Conservation (phyloP, 106 monocot genomes). For the Allium cepa region DNA sequence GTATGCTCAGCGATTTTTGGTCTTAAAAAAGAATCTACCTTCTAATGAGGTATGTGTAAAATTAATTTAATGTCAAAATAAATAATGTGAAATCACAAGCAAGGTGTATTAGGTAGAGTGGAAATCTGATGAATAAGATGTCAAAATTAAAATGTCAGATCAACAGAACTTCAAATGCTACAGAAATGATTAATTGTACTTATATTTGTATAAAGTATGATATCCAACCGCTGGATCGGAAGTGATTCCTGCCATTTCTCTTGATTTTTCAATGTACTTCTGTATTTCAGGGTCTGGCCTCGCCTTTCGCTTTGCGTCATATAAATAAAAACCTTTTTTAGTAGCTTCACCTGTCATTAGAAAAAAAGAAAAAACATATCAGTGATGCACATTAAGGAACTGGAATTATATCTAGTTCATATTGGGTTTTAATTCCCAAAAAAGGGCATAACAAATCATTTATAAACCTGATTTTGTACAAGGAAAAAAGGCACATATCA, state of each 20-base stretch:
- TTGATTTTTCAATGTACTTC: slow-evolving; percentile 75
- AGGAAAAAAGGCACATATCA: too few species aligned
- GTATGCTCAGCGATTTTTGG: too few species aligned
- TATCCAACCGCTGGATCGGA: slow-evolving; percentile 50
- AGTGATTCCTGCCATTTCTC: slow-evolving; percentile 50
- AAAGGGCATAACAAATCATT: too few species aligned
- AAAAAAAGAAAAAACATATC: not conserved
- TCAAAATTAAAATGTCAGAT: not conserved
- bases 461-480: too few species aligned
- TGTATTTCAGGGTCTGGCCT: slow-evolving; percentile 69
- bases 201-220: not conserved
- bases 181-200: not conserved
- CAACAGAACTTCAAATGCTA: not conserved
- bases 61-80: too few species aligned
- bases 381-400: too few species aligned
- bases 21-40: too few species aligned
- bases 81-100: too few species aligned
- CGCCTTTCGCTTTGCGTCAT: slow-evolving; percentile 64
- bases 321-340: slow-evolving; percentile 72
- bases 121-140: not conserved
- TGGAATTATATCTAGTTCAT: too few species aligned
- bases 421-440: too few species aligned
- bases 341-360: slow-evolving; percentile 62
- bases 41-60: too few species aligned
- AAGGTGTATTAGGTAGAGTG: not conserved